These are phyloP conservation scores for Claviceps africana DNA, from an alignment of 2,329 filamentous ascomycete species.

Conservation along the genomic window DNA sequence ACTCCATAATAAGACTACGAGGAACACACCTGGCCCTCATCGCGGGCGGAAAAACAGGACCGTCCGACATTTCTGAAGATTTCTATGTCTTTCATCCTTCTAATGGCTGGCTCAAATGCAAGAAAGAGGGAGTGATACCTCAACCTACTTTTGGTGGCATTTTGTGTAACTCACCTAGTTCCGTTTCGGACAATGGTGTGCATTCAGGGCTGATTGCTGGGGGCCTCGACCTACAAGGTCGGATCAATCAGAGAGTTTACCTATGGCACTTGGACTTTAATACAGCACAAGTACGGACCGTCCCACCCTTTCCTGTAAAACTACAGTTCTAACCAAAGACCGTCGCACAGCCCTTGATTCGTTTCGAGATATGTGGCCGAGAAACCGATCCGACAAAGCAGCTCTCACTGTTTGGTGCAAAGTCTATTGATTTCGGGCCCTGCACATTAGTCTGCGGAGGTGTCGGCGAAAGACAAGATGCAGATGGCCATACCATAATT, in stretches of 20 bases:
- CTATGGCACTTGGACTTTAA: slow-evolving; percentile 34
- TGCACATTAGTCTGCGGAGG: slow-evolving; percentile 19
- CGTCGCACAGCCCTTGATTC: slow-evolving; percentile 13
- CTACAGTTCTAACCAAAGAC: neutral
- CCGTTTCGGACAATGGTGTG: slow-evolving; percentile 12
- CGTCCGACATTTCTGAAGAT: slow-evolving; percentile 31
- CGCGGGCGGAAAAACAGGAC: slow-evolving; percentile 45
- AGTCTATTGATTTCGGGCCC: slow-evolving; percentile 11
- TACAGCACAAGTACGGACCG: neutral
- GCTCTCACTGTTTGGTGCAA: slow-evolving; percentile 21
- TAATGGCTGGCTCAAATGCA: slow-evolving; percentile 33
- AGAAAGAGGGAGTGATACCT: slow-evolving; percentile 18
- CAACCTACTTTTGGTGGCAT: slow-evolving; percentile 30
- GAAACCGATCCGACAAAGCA: neutral
- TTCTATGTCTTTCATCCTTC: slow-evolving; percentile 39
- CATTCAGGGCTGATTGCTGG: slow-evolving; percentile 54
- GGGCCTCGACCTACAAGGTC: slow-evolving; percentile 53
- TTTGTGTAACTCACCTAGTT: slow-evolving; percentile 17
- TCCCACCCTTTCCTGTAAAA: neutral
- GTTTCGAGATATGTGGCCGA: slow-evolving; percentile 9
- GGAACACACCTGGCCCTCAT: slow-evolving; percentile 39
- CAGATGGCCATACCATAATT: slow-evolving; percentile 17
- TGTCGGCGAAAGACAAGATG: slow-evolving; percentile 14
- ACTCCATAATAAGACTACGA: slow-evolving; percentile 44
- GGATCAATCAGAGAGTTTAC: slow-evolving; percentile 48